These are phyloP conservation scores for Kwoniella botswanensis DNA, from an alignment of 768 basidiomycete species.

Conservation along the genomic window DNA sequence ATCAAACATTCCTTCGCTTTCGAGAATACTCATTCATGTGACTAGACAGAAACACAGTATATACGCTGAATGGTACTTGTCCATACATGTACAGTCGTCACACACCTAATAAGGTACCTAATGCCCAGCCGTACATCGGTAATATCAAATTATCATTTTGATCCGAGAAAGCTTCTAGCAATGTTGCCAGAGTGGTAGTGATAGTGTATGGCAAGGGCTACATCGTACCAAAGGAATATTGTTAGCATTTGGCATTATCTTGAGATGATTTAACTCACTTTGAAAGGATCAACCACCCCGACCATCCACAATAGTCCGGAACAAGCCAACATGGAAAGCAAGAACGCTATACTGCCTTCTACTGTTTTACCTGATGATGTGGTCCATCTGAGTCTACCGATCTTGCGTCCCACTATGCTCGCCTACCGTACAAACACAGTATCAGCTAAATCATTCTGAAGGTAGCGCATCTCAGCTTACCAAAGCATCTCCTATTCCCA, in stretches of 20 bases:
- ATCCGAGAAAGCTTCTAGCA: slow-evolving; percentile 87
- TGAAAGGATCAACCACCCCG: slow-evolving; percentile 75
- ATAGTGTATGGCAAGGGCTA: slow-evolving; percentile 65
- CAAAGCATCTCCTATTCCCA: slow-evolving; percentile 93
- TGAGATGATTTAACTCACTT: slow-evolving; percentile 63
- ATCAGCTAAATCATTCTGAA: too few species aligned
- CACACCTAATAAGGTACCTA: slow-evolving; percentile 69
- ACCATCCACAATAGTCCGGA: slow-evolving; percentile 73
- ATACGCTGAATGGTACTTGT: too few species aligned
- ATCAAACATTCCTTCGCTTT: too few species aligned
- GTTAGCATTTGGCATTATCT: not conserved
- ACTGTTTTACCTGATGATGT: slow-evolving; percentile 82
- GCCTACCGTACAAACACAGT: slow-evolving; percentile 64
- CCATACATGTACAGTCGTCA: slow-evolving; percentile 12
- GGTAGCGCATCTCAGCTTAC: slow-evolving; percentile 60
- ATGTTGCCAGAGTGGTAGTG: slow-evolving; percentile 68
- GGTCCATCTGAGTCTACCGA: slow-evolving; percentile 84
- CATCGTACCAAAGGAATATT: not conserved
- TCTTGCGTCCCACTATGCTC: slow-evolving; percentile 84
- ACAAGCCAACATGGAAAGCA: slow-evolving; percentile 69
- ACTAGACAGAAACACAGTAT: too few species aligned
- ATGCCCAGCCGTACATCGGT: slow-evolving; percentile 94
- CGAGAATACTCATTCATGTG: too few species aligned
- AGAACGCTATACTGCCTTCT: slow-evolving; percentile 87
- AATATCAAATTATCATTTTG: slow-evolving; percentile 98